phyloP scores from a whole-genome alignment of 805 yeast genomes.

The Teunomyces atbi region DNA sequence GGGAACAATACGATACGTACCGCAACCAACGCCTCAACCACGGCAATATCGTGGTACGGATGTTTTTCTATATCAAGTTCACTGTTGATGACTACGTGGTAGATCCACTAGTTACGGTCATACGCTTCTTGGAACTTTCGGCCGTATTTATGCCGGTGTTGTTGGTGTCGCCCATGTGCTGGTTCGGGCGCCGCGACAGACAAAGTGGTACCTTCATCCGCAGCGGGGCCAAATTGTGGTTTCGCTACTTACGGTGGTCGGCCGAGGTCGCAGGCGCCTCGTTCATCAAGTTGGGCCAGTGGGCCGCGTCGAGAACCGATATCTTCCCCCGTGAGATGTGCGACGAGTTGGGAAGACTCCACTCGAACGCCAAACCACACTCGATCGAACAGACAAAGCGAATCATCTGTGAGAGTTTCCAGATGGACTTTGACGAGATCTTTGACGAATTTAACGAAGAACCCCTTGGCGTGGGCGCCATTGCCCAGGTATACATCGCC shows the following conservation, averaged over 20 bases:
- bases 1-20: slow-evolving; percentile 31
- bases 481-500: slow-evolving; percentile 91
- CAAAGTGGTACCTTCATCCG: slow-evolving; percentile 29
- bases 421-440: slow-evolving; percentile 60
- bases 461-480: slow-evolving; percentile 97
- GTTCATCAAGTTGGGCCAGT: slow-evolving; percentile 88
- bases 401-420: slow-evolving; percentile 58
- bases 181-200: slow-evolving; percentile 49
- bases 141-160: slow-evolving; percentile 69
- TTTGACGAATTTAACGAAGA: slow-evolving; percentile 72
- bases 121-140: slow-evolving; percentile 68
- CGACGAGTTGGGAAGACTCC: slow-evolving; percentile 69
- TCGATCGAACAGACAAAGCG: slow-evolving; percentile 56
- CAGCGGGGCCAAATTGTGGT: slow-evolving; percentile 73
- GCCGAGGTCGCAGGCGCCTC: slow-evolving; percentile 92
- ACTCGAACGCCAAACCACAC: slow-evolving; percentile 81
- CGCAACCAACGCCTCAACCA: slow-evolving; percentile 25
- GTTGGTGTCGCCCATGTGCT: slow-evolving; percentile 60
- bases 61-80: slow-evolving; percentile 42
- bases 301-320: slow-evolving; percentile 98
- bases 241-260: slow-evolving; percentile 54
- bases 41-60: slow-evolving; percentile 25
- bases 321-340: slow-evolving; percentile 81
- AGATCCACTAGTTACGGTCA: slow-evolving; percentile 68
- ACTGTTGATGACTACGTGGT: slow-evolving; percentile 51